Evolutionary conservation across 495 filamentous ascomycete species (phyloP).

Genomic region (Penicillium subrubescens): DNA sequence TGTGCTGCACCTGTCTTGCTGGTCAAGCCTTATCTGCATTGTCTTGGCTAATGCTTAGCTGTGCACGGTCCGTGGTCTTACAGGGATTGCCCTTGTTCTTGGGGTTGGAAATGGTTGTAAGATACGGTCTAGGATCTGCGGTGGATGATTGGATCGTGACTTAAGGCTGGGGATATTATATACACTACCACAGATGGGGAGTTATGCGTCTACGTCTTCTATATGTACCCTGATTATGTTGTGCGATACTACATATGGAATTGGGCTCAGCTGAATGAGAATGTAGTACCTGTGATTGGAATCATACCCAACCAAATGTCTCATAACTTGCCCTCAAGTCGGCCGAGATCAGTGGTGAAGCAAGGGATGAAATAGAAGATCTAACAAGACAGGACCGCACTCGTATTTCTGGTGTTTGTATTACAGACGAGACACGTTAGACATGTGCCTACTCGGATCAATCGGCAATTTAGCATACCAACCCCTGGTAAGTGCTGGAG

Average conservation of each 20-base stretch:
- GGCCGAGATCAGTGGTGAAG: conserved; percentile 9
- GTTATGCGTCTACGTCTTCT: no score
- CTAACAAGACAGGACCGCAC: not conserved
- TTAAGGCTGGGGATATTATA: no score
- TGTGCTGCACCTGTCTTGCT: not conserved
- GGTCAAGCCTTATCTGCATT: conserved; percentile 24
- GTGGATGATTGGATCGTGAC: no score
- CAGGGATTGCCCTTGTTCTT: conserved; percentile 11
- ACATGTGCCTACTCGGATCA: conserved; percentile 4
- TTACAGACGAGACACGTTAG: not conserved
- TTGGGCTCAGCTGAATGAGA: no score
- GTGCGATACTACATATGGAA: no score
- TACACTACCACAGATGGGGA: no score
- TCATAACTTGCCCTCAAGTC: not conserved
- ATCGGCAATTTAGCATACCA: conserved; percentile 2
- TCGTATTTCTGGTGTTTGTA: not conserved
- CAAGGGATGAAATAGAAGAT: conserved; percentile 9
- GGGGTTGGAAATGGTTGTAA: not conserved
- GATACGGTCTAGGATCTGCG: not conserved
- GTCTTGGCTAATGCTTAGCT: conserved; percentile 30
- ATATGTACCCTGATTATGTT: no score
- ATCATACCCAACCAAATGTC: not conserved
- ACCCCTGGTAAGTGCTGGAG: not conserved
- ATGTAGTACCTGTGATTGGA: not conserved
- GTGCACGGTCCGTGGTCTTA: conserved; percentile 10